Conservation (phyloP, 768 basidiomycete species). For the Krasilnikovozyma curviuscula region DNA sequence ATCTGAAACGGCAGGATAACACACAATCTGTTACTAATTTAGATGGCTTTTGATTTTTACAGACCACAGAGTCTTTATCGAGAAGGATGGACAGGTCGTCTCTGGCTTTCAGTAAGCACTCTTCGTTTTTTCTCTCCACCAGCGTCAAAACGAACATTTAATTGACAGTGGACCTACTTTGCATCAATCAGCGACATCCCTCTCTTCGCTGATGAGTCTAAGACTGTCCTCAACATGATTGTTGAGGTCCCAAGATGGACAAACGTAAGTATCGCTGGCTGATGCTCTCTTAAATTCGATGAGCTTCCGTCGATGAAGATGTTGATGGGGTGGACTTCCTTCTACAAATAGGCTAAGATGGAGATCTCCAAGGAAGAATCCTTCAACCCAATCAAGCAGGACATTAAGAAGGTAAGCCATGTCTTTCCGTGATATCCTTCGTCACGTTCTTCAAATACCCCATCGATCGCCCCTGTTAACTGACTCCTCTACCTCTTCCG, state of each 20-base stretch:
- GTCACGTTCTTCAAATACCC: not conserved
- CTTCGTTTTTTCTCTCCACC: not conserved
- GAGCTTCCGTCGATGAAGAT: not conserved
- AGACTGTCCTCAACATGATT: slow-evolving; percentile 95
- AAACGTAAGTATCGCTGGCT: slow-evolving; percentile 4
- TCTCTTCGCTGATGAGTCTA: slow-evolving; percentile 86
- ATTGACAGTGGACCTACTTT: slow-evolving; percentile 29
- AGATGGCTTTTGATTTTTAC: slow-evolving; percentile 3
- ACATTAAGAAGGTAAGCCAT: slow-evolving; percentile 12
- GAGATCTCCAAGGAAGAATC: slow-evolving; percentile 94
- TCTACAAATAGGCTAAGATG: slow-evolving; percentile 62
- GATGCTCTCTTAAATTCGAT: not conserved
- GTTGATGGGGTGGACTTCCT: not conserved
- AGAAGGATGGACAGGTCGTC: slow-evolving; percentile 54
- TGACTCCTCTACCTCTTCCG: not conserved
- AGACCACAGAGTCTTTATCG: slow-evolving; percentile 93
- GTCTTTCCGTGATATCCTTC: no score
- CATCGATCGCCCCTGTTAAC: no score
- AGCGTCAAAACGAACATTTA: not conserved
- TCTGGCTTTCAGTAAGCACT: slow-evolving; percentile 27
- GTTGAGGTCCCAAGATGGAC: slow-evolving; percentile 82
- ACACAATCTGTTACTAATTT: not conserved
- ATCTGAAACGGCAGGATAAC: not conserved
- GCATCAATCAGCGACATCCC: slow-evolving; percentile 93
- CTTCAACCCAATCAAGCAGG: slow-evolving; percentile 99